Percentiles rank a stretch among this genome's conserved stretches.
Evolutionary conservation across 2,329 filamentous ascomycete species (phyloP).

Genomic region (Plectosphaerella sp.): DNA sequence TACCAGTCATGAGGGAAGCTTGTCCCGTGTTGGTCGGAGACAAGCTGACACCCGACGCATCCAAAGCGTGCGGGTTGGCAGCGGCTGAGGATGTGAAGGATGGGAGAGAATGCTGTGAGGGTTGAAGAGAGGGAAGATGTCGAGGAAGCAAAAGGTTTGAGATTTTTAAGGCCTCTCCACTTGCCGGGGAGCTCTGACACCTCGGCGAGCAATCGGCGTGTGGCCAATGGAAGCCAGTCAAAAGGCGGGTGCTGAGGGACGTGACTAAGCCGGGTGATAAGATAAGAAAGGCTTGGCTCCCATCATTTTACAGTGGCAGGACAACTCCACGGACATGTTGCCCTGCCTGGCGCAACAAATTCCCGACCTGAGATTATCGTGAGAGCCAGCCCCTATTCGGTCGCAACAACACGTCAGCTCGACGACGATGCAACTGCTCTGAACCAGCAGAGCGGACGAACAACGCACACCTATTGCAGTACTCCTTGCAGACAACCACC

Average conservation of each 20-base stretch:
- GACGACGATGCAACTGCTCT: no score
- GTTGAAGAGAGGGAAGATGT: no score
- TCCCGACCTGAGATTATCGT: not conserved
- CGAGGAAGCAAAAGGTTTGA: not conserved
- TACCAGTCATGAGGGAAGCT: slow-evolving; percentile 13
- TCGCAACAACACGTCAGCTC: not conserved
- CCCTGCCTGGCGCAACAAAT: no score
- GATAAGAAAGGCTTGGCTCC: not conserved
- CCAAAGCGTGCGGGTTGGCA: not conserved
- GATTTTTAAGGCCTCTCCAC: not conserved
- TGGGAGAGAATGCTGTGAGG: not conserved
- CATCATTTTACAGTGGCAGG: not conserved
- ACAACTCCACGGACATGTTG: no score
- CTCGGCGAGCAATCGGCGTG: no score
- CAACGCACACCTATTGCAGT: no score
- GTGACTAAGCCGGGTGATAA: not conserved
- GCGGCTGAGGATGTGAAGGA: not conserved
- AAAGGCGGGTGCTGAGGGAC: not conserved
- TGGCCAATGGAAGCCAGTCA: not conserved
- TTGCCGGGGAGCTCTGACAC: no score
- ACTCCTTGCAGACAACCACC: not conserved
- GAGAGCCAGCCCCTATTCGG: not conserved
- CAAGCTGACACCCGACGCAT: not conserved
- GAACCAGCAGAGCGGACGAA: no score
- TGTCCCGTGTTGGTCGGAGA: not conserved